Percentiles rank a stretch among this genome's conserved stretches.
Evolutionary conservation across 176 grass and related monocot species (phyloP).

Genomic region (Avena sativa): DNA sequence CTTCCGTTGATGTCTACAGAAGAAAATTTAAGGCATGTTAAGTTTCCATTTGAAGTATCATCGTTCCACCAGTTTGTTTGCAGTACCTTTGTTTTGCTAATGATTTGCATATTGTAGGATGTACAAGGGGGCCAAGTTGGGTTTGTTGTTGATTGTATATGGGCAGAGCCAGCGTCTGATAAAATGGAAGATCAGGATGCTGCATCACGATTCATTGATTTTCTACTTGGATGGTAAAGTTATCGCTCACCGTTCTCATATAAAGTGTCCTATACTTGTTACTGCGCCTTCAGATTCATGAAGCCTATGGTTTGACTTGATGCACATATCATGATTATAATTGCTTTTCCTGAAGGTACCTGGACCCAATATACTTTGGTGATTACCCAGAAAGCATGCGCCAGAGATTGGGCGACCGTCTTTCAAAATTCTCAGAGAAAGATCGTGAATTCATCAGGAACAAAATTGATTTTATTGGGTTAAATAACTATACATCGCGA

Average conservation of each 20-base stretch:
- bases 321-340: background rate
- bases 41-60: slow-evolving; percentile 25
- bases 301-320: slow-evolving; percentile 8
- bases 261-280: background rate
- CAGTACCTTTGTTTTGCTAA: slow-evolving; percentile 39
- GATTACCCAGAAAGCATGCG: slow-evolving; percentile 94
- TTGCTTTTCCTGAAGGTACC: slow-evolving; percentile 61
- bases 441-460: slow-evolving; percentile 84
- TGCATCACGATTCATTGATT: slow-evolving; percentile 72
- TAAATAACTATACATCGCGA: slow-evolving; percentile 95
- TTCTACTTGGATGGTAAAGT: slow-evolving; percentile 93
- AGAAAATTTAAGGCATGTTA: slow-evolving; percentile 79
- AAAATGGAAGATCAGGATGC: slow-evolving; percentile 80
- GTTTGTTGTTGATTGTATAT: slow-evolving; percentile 91
- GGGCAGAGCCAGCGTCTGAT: slow-evolving; percentile 89
- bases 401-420: slow-evolving; percentile 65
- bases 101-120: slow-evolving; percentile 51
- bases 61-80: background rate
- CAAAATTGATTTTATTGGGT: slow-evolving; percentile 91
- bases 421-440: slow-evolving; percentile 87
- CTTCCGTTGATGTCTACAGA: slow-evolving; percentile 84
- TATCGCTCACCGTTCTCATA: background rate
- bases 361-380: slow-evolving; percentile 94
- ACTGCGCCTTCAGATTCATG: background rate
- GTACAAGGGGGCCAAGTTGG: slow-evolving; percentile 86